These are phyloP conservation scores for Cystoderma amianthinum DNA, from an alignment of 768 basidiomycete genomes.

Conservation along the genomic window DNA sequence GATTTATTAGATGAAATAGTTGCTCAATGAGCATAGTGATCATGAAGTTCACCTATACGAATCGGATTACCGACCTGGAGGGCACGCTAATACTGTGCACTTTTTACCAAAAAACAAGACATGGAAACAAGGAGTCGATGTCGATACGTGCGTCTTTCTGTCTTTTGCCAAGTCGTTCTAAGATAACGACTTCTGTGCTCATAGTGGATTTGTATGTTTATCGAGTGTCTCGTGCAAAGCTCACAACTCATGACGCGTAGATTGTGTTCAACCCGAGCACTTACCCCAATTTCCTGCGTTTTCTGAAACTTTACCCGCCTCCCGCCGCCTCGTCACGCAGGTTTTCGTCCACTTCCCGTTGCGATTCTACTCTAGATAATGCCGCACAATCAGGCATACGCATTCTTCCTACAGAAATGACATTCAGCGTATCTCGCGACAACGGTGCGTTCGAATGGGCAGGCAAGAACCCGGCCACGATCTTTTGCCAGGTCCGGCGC, in stretches of 20 bases:
- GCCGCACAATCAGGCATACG: conserved; percentile 26
- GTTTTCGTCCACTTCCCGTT: conserved; percentile 7
- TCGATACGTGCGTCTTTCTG: conserved; percentile 60
- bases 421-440: conserved; percentile 72
- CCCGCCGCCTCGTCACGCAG: background rate
- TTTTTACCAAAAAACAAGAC: conserved; percentile 34
- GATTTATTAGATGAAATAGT: conserved; percentile 20
- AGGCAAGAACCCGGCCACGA: conserved; percentile 48
- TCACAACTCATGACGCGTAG: too few relatives aligned
- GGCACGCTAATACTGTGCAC: conserved; percentile 70
- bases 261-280: conserved; percentile 74
- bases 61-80: conserved; percentile 58
- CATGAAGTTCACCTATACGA: conserved; percentile 76
- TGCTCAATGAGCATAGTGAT: conserved; percentile 67
- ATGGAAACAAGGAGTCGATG: conserved; percentile 32
- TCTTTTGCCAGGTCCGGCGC: conserved; percentile 64
- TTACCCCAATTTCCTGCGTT: conserved; percentile 75
- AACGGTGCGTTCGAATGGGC: conserved; percentile 71
- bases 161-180: background rate
- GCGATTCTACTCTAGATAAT: background rate
- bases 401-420: conserved; percentile 63
- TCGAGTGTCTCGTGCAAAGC: background rate
- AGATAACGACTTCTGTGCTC: conserved; percentile 1
- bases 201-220: conserved; percentile 52
- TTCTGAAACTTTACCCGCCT: conserved; percentile 37